These are phyloP conservation scores for Hibiscus trionum DNA, from an alignment of 345 rosid species.

Conservation along the genomic window DNA sequence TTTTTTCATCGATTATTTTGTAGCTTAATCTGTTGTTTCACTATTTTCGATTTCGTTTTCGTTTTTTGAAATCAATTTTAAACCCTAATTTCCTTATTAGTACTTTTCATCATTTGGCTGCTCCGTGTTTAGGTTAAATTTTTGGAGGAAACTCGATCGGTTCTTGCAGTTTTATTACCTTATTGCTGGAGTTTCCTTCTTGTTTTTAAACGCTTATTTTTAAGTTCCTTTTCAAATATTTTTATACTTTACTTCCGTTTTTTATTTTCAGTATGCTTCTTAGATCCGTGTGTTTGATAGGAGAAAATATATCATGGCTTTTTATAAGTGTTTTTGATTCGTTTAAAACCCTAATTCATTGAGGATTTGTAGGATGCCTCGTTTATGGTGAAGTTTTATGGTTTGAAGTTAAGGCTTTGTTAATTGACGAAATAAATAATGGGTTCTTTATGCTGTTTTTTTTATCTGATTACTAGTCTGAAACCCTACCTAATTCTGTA, in stretches of 20 bases:
- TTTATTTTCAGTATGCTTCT: not conserved
- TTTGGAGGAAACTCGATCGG: not conserved
- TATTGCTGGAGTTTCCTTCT: not conserved
- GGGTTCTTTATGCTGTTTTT: not conserved
- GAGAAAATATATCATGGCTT: not conserved
- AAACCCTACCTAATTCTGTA: not conserved
- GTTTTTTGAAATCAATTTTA: not conserved
- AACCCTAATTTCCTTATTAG: not conserved
- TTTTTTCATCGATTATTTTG: not conserved
- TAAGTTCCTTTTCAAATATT: not conserved
- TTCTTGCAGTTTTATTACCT: not conserved
- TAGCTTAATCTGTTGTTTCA: not conserved
- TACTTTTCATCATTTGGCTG: not conserved
- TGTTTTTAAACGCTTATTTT: not conserved
- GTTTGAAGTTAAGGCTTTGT: not conserved
- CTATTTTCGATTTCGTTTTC: not conserved
- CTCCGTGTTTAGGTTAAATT: not conserved
- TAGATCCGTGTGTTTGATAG: not conserved
- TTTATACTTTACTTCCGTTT: not conserved
- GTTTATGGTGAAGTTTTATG: not conserved
- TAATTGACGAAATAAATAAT: not conserved
- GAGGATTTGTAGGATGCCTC: not conserved
- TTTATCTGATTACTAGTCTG: not conserved
- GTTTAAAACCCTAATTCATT: not conserved
- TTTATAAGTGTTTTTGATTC: not conserved